Conservation (phyloP, 139 green algal species). For the Trebouxia sp. region DNA sequence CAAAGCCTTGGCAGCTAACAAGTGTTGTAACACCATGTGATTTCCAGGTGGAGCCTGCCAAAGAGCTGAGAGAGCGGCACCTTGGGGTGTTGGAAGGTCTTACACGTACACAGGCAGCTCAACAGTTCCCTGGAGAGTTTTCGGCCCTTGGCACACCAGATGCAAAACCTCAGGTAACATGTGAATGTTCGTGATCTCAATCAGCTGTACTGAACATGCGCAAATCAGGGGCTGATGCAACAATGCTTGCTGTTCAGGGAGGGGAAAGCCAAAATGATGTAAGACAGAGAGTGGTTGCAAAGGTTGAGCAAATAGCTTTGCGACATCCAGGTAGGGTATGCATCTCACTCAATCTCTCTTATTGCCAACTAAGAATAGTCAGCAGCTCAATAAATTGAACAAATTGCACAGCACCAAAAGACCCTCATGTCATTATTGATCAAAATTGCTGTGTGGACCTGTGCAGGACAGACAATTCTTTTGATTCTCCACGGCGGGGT, state of each 20-base stretch:
- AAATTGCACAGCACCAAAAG: too few species aligned
- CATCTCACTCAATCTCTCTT: too few species aligned
- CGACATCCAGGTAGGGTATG: neutral
- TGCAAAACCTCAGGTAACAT: constrained; percentile 18
- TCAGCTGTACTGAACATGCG: too few species aligned
- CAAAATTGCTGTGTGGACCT: neutral
- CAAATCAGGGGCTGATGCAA: too few species aligned
- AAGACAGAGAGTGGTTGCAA: neutral
- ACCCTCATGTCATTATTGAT: too few species aligned
- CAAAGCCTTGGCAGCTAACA: neutral
- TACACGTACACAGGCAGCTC: neutral
- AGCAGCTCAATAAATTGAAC: too few species aligned
- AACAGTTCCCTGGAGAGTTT: neutral
- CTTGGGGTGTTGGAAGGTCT: neutral
- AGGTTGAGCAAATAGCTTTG: constrained; percentile 1
- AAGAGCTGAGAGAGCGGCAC: neutral
- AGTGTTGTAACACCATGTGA: neutral
- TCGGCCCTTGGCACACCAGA: neutral
- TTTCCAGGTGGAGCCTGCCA: neutral
- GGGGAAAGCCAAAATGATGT: constrained; percentile 6
- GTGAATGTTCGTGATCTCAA: too few species aligned
- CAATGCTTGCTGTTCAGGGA: too few species aligned
- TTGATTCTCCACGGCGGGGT: neutral
- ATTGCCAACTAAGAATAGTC: too few species aligned
- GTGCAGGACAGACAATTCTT: neutral